Base-by-base conservation (phyloP, 2,329 filamentous ascomycete species). In the Aureobasidium sp. region DNA sequence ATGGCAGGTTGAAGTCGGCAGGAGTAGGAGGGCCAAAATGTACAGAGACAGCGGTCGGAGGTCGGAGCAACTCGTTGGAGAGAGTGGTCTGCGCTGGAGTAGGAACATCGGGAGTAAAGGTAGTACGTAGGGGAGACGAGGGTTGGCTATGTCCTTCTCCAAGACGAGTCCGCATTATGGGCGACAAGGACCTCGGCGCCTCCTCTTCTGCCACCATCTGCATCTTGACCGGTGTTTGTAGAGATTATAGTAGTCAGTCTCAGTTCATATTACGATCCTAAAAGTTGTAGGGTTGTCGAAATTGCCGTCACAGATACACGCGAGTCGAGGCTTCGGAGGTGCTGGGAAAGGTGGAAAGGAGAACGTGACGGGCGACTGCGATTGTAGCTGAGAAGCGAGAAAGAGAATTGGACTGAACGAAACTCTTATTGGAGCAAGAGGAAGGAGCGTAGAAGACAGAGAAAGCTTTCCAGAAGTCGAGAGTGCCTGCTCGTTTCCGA, bases 201-300 rank as follows among this genome's bases (percentile, higher is more conserved):
- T 43, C 36, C 37, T 61, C 57, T 61, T 61, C 57, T 52, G 47
- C 47, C 37, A 61, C 57, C 57, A 61, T 61, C 47, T 61, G 32
- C 57, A 61, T 61, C 57, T 34, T 61, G 56, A 15, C 29, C 15
- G 46, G 3, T 20, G 12, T 7, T 29, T 43, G 17, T 55, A 13
- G 15, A 20, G 15, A 7, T 29, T 55, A 9, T n/a, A 9, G 15
- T 37, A 5, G 17, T 12, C 9, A 2, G 24, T 32, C 34, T 59
- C 56, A 59, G 44, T 39, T 50, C 43, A 59, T 59, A 47, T 59
- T 47, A 59, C 41, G 34, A 34, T 47, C 27, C 32, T 36, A 41
- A 27, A 50, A 17, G 44, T 2, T 41, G 34, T 24, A 39, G 24
- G 56, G 6, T 59, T 20, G 43, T 46, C 27, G 55, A 12, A 39